A percentile compares a stretch with the other conserved stretches of the same genome.
phyloP scores from a whole-genome alignment of 2,329 filamentous ascomycete species.

The Parascedosporium putredinis region DNA sequence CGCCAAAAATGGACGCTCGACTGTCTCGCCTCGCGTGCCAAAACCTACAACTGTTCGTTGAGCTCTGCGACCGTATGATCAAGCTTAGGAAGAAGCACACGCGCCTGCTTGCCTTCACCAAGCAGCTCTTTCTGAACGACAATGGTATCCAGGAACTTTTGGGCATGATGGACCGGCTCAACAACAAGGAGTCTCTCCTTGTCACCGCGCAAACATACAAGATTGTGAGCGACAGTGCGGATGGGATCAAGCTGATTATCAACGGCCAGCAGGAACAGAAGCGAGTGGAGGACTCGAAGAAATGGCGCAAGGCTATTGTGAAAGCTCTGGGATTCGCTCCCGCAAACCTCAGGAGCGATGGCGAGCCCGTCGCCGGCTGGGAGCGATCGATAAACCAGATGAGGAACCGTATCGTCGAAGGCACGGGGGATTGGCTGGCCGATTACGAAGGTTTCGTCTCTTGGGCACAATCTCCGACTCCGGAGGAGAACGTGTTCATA shows the following conservation, averaged over 20 bases:
- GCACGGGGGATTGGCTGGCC: slow-evolving; percentile 14
- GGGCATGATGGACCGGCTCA: slow-evolving; percentile 21
- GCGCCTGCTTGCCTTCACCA: slow-evolving; percentile 19
- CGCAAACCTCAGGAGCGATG: slow-evolving; percentile 15
- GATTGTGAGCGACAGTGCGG: slow-evolving; percentile 20
- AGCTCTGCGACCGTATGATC: slow-evolving; percentile 22
- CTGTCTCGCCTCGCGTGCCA: slow-evolving; percentile 22
- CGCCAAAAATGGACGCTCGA: slow-evolving; percentile 20
- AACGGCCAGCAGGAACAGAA: slow-evolving; percentile 20
- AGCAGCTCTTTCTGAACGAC: slow-evolving; percentile 24
- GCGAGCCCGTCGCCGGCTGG: slow-evolving; percentile 19
- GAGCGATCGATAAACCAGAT: slow-evolving; percentile 19
- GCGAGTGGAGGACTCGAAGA: slow-evolving; percentile 21
- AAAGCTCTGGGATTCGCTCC: slow-evolving; percentile 19
- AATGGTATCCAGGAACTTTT: slow-evolving; percentile 22
- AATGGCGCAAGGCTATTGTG: slow-evolving; percentile 19
- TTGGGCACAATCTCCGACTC: not conserved
- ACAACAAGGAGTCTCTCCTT: slow-evolving; percentile 21
- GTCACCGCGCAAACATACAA: slow-evolving; percentile 24
- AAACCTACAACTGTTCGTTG: slow-evolving; percentile 24
- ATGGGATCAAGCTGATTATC: slow-evolving; percentile 18
- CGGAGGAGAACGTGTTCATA: slow-evolving; percentile 12
- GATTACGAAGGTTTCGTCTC: not conserved
- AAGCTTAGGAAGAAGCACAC: slow-evolving; percentile 20
- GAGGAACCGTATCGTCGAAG: slow-evolving; percentile 18